Conservation (phyloP, 129 eudicot genomes). For the Lonicera japonica region DNA sequence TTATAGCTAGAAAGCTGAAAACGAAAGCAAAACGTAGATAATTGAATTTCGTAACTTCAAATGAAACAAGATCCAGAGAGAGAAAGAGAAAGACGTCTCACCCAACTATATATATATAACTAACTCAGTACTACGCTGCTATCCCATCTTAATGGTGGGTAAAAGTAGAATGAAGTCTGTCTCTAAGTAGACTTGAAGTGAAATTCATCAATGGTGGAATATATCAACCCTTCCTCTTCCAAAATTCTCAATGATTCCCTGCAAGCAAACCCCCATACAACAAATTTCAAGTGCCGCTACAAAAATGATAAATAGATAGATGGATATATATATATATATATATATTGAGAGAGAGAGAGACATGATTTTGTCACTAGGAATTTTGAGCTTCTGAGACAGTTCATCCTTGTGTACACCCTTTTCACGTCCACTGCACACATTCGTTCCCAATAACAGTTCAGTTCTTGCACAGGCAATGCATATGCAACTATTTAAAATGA, state of each 20-base stretch:
- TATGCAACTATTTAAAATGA: neutral
- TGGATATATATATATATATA: neutral
- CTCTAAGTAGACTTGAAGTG: slow-evolving; percentile 71
- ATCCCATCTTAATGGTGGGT: no score
- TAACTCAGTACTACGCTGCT: no score
- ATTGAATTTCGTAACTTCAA: no score
- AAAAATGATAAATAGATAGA: neutral
- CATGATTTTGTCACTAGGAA: slow-evolving; percentile 63
- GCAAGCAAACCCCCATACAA: slow-evolving; percentile 1
- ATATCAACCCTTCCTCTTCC: slow-evolving; percentile 81
- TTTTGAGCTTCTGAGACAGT: slow-evolving; percentile 51
- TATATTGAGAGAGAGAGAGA: neutral
- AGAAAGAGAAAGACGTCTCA: no score
- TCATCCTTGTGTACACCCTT: slow-evolving; percentile 77
- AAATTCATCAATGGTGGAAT: slow-evolving; percentile 77
- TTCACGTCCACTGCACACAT: slow-evolving; percentile 44
- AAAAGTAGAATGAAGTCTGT: no score
- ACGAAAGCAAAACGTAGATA: no score
- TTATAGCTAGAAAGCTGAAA: no score
- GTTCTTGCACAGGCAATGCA: neutral
- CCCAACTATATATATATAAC: no score
- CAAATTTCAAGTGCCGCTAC: neutral
- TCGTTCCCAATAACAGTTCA: slow-evolving; percentile 1
- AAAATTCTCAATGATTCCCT: slow-evolving; percentile 77
- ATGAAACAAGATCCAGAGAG: no score